Evolutionary conservation across 1,284 basidiomycete genomes (phyloP), one percentile per base, ranked within the genome.

Genomic region (Malassezia globosa): DNA sequence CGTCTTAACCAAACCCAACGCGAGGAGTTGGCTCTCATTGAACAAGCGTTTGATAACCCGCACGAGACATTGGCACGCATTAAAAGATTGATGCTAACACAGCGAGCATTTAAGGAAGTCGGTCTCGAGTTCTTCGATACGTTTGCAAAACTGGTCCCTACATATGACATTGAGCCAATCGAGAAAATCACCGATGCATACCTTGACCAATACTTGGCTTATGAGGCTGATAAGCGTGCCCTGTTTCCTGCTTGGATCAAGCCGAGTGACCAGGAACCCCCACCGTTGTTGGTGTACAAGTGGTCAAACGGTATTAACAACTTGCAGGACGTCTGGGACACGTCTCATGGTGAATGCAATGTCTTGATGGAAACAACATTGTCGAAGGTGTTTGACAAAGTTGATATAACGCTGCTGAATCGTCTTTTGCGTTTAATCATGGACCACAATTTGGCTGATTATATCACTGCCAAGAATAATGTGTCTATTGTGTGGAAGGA

Each of bases 301-400:
- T 72, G 69, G 69, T 68, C 61, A 52, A 70, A 69, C 46, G 69
- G 64, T 22, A 63, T 72, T 55, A 72, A 72, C 60, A 72, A 72
- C 29, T 56, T 66, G 4, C 52, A 67, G 31, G 57, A 63, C 23
- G 59, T 72, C 13, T 72, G 66, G 64, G 64, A 69, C 48, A 70
- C 66, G 10, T 58, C 56, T 22, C 59, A 72, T 16, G 69, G 69
- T n/a, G 58, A 68, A 39, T 65, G 65, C 49, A 66, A 65, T 46
- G 69, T 72, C 29, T 54, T 72, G 41, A 70, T 72, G 67, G 65
- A 72, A 56, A 72, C 69, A 37, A 61, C 60, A 33, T 65, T 72
- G 24, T 62, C 59, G 49, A 60, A 66, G 22, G 69, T 72, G 19
- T 72, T 64, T 39, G 69, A 72, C 29, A 72, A 72, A 60, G 62